phyloP scores from a whole-genome alignment of 306 rosid genomes.

The Cercis canadensis region DNA sequence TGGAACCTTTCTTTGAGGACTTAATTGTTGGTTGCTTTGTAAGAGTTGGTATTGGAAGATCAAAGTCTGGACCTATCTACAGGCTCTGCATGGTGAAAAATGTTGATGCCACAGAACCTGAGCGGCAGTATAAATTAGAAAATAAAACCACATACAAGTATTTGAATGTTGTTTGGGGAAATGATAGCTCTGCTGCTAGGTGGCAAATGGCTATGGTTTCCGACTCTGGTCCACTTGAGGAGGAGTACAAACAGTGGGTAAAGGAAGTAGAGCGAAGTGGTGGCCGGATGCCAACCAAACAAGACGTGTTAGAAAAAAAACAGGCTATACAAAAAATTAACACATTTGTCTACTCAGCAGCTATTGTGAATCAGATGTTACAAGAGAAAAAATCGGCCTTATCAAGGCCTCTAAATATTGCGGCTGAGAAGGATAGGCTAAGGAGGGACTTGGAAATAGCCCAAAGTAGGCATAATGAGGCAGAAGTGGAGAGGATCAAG shows the following conservation, averaged over 20 bases:
- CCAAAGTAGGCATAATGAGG: constrained; percentile 61
- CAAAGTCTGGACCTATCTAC: constrained; percentile 78
- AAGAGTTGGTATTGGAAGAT: constrained; percentile 93
- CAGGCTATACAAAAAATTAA: constrained; percentile 72
- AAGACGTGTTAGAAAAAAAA: constrained; percentile 66
- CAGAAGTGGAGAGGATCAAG: constrained; percentile 68
- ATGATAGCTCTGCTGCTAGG: constrained; percentile 87
- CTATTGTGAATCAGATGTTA: constrained; percentile 90
- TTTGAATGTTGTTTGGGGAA: constrained; percentile 91
- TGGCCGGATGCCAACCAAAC: constrained; percentile 75
- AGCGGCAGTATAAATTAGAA: constrained; percentile 75
- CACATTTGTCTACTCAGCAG: constrained; percentile 85
- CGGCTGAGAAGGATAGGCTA: constrained; percentile 93
- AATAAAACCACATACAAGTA: constrained; percentile 81
- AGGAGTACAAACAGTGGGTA: constrained; percentile 88
- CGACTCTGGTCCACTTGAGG: constrained; percentile 76
- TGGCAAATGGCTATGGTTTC: constrained; percentile 99
- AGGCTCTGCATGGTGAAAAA: constrained; percentile 89
- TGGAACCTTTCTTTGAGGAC: constrained; percentile 98
- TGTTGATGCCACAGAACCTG: constrained; percentile 86
- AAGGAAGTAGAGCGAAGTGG: constrained; percentile 86
- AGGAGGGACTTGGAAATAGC: constrained; percentile 79
- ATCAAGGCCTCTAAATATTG: constrained; percentile 79
- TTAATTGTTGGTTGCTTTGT: constrained; percentile 95
- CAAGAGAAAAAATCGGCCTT: constrained; percentile 87